Conservation (phyloP, 129 eudicot genomes). For the Chrysanthemum makinoi region DNA sequence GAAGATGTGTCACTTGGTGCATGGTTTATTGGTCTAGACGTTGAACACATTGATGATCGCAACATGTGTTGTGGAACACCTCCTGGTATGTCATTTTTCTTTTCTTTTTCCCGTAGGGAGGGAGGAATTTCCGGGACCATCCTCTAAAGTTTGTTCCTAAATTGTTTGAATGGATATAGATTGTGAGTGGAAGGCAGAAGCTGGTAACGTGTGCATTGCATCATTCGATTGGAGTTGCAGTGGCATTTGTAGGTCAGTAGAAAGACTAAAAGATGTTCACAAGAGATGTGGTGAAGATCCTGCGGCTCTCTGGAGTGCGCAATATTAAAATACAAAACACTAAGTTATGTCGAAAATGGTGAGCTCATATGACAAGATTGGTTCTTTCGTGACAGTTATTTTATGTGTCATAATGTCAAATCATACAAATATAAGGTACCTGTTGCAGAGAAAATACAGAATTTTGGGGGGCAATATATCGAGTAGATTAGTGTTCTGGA, state of each 20-base stretch:
- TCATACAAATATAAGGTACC: slow-evolving; percentile 3
- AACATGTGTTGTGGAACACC: slow-evolving; percentile 93
- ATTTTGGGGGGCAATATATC: slow-evolving; percentile 13
- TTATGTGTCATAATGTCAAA: slow-evolving; percentile 5
- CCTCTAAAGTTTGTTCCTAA: background rate
- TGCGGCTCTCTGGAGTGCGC: slow-evolving; percentile 66
- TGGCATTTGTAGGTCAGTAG: slow-evolving; percentile 74
- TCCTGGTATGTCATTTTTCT: slow-evolving; percentile 48
- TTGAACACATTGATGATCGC: slow-evolving; percentile 76
- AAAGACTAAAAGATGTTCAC: slow-evolving; percentile 66
- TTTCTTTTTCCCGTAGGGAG: background rate
- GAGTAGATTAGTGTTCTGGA: slow-evolving; percentile 11
- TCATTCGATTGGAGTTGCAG: slow-evolving; percentile 90
- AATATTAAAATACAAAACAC: slow-evolving; percentile 14
- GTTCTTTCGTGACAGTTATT: slow-evolving; percentile 18
- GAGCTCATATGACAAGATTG: slow-evolving; percentile 20
- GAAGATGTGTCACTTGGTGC: slow-evolving; percentile 87
- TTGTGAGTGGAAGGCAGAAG: slow-evolving; percentile 85
- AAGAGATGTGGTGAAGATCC: slow-evolving; percentile 78
- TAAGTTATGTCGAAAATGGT: background rate
- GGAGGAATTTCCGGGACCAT: background rate
- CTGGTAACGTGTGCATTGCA: slow-evolving; percentile 73
- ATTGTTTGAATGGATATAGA: slow-evolving; percentile 29
- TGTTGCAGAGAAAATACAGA: slow-evolving; percentile 8
- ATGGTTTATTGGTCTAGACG: slow-evolving; percentile 88